Evolutionary conservation across 2,329 filamentous ascomycete genomes (phyloP), one percentile per base, ranked within the genome.

Genomic region (Monosporascus ibericus): DNA sequence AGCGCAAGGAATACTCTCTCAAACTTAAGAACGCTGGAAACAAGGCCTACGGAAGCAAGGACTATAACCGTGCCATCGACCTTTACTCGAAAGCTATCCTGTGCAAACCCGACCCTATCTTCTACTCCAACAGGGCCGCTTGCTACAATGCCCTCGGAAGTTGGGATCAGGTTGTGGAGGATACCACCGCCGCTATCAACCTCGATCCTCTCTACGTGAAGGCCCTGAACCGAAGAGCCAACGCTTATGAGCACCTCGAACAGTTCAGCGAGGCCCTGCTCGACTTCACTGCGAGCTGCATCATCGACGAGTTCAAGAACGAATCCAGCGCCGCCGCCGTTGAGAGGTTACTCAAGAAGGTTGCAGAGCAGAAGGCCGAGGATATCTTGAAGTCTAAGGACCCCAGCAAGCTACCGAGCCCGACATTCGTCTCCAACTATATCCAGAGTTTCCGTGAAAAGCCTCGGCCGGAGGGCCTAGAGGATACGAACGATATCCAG

Each of bases 211-310:
- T 95, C 75, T 99, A 99, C 71, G 86, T 99, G 72, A 97, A 99
- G 79, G 94, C 94, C 36, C 80, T 99, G 63, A 99, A 99, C 80
- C 87, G 94, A 66, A 85, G 94, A 64, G 94, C 94, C 52, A 95
- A 95, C 68, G 94, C 94, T 53, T 99, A 97, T 72, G 94, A 99
- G 75, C 88, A 96, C 70, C 83, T 94, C 44, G 86, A 86, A 64
- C 87, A 87, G 73, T 96, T 87, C 77, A 94, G 91, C 70, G 92
- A 97, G 69, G 92, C 94, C 46, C 85, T 99, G 8, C 82, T 99
- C 58, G 94, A 99, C 75, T 97, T 95, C 75, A 99, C 94, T 8
- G 94, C 94, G 53, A 96, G 92, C 75, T 99, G 94, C 76, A 99
- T 99, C 71, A 96, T 99, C 69, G 94, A 99, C 70, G 88, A 88